These are phyloP conservation scores for Musa schizocarpa DNA, from an alignment of 176 grass and related monocot genomes.

Conservation along the genomic window DNA sequence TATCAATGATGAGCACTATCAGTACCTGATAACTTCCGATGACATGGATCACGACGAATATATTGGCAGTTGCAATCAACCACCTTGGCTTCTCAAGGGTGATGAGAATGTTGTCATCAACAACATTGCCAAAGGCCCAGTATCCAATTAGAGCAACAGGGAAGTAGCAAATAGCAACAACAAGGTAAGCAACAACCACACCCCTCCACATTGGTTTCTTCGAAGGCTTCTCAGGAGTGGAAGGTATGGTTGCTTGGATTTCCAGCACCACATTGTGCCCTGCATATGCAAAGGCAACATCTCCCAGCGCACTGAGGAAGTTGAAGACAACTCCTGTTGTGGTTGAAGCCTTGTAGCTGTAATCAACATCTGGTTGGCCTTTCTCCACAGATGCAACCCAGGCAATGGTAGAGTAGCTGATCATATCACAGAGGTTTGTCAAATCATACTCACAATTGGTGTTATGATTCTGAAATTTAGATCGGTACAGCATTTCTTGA, in stretches of 20 bases:
- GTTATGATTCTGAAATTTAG: no score
- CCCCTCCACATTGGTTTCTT: constrained; percentile 17
- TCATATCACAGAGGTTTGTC: no score
- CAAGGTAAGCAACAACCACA: neutral
- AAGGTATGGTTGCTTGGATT: constrained; percentile 11
- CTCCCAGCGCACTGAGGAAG: constrained; percentile 2
- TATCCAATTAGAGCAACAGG: constrained; percentile 3
- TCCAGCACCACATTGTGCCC: constrained; percentile 15
- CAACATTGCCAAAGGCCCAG: constrained; percentile 2
- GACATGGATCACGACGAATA: constrained; percentile 9
- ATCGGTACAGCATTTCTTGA: no score
- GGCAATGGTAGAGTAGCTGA: constrained; percentile 2
- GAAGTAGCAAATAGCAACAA: constrained; percentile 12
- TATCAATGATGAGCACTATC: no score
- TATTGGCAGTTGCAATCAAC: neutral
- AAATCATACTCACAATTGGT: no score
- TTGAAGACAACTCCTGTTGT: neutral
- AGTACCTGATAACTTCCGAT: constrained; percentile 15
- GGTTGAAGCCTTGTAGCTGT: neutral
- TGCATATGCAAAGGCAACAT: neutral
- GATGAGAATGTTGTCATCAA: constrained; percentile 4
- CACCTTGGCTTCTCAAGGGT: constrained; percentile 7
- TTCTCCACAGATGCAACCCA: neutral
- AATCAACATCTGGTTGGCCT: neutral
- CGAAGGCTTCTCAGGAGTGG: constrained; percentile 7